Evolutionary conservation across 371 early-diverging fungal genomes (phyloP), one percentile per base, ranked within the genome.

Genomic region (Enteropsectra breve): DNA sequence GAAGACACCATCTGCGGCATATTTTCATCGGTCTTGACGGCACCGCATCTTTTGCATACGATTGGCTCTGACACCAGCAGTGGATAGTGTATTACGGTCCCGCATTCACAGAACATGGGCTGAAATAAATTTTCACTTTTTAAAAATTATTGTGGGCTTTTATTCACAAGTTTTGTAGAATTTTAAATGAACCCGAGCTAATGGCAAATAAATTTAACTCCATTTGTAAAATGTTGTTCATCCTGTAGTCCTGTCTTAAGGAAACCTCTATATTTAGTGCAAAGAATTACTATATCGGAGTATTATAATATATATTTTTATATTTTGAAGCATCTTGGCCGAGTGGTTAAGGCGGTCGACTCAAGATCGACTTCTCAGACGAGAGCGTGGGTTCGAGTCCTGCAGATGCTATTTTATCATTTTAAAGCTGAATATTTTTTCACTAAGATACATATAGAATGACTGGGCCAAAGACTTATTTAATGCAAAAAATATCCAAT

Each of bases 261-360:
- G n/a, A n/a, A 43, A 21, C 43, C 43, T 43, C 15, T 43, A 43
- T 43, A 15, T 15, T 21, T 15, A 43, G 43, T 21, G 15, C 15
- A 43, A 21, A 43, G 43, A 15, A 43, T 21, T 21, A 21, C 43
- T 15, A 15, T 43, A 43, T 15, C 43, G 15, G 15, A 15, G 43
- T 43, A 21, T 43, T 43, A 43, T 15, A 15, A 43, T 43, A 43
- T 21, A 21, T 43, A 43, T 21, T 43, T 15, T 43, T 15, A 21
- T 43, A 43, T 21, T 15, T 50, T 24, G 52, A 50, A 50, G 52
- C 63, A 77, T 76, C 71, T 63, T 79, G 79, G 79, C 77, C 79
- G 79, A 79, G 79, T 52, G 79, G 79, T 77, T 74, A 79, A 79
- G 79, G 77, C 79, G 79, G 54, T 63, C 59, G 77, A 75, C 75